Evolutionary conservation across 345 rosid species (phyloP).

Genomic region (Eucalyptus cloeziana): DNA sequence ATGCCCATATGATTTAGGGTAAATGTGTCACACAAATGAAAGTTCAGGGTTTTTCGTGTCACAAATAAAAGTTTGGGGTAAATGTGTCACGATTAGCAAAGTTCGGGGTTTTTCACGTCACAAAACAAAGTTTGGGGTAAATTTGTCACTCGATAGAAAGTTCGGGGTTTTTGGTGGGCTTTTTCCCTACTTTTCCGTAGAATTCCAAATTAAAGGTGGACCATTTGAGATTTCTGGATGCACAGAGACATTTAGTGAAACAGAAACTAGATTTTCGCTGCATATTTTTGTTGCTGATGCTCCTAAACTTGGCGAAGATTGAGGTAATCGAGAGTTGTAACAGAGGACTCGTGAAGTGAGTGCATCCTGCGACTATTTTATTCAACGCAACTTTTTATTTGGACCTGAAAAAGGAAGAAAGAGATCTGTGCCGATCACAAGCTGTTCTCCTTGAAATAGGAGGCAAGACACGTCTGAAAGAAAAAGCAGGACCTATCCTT

Average conservation of each 20-base stretch:
- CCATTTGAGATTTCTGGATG: not conserved
- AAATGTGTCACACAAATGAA: no score
- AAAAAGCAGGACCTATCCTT: not conserved
- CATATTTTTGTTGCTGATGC: not conserved
- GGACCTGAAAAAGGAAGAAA: not conserved
- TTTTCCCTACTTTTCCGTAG: not conserved
- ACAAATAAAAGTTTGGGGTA: no score
- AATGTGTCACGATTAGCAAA: no score
- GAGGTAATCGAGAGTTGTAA: not conserved
- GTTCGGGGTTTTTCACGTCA: no score
- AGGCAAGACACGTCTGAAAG: not conserved
- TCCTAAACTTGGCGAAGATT: not conserved
- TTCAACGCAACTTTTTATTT: not conserved
- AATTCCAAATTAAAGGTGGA: not conserved
- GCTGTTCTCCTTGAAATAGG: not conserved
- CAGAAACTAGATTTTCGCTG: not conserved
- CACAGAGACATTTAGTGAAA: not conserved
- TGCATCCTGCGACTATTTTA: not conserved
- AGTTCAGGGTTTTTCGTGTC: no score
- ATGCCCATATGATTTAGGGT: no score
- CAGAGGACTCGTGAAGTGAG: not conserved
- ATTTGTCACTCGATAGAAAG: no score
- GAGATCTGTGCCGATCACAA: not conserved
- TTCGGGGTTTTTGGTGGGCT: no score
- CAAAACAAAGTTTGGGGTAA: no score